phyloP scores from a whole-genome alignment of 2,329 filamentous ascomycete species.

The Ceratocystis alfenasii region DNA sequence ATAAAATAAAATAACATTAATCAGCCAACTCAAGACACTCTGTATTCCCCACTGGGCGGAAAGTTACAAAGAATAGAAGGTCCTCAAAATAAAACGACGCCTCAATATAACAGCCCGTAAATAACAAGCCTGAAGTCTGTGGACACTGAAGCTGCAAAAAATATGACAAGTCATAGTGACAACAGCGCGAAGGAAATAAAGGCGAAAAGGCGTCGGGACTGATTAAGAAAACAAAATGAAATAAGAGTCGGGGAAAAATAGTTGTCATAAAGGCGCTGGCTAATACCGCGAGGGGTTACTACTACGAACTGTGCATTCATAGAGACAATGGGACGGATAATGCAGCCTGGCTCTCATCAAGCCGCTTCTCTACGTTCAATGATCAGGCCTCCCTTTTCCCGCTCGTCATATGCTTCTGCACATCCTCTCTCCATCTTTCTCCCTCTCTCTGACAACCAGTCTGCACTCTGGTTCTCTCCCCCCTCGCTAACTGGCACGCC shows the following conservation, averaged over 20 bases:
- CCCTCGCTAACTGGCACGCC: slow-evolving; percentile 14
- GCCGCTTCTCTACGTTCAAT: not conserved
- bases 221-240: not conserved
- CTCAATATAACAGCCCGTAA: not conserved
- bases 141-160: not conserved
- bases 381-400: not conserved
- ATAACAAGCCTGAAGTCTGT: not conserved
- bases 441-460: not conserved
- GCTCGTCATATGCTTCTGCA: not conserved
- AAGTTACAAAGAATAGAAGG: not conserved
- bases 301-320: not conserved
- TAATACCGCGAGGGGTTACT: not conserved
- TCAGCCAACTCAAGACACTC: not conserved
- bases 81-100: not conserved
- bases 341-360: not conserved
- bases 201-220: not conserved
- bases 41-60: not conserved
- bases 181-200: not conserved
- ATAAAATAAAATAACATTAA: not conserved
- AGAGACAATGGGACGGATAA: not conserved
- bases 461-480: not conserved
- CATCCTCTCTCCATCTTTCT: not conserved
- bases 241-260: not conserved
- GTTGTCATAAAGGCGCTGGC: not conserved
- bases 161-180: not conserved